phyloP scores from a whole-genome alignment of 805 yeast genomes.

The Wickerhamiella bombiphila region DNA sequence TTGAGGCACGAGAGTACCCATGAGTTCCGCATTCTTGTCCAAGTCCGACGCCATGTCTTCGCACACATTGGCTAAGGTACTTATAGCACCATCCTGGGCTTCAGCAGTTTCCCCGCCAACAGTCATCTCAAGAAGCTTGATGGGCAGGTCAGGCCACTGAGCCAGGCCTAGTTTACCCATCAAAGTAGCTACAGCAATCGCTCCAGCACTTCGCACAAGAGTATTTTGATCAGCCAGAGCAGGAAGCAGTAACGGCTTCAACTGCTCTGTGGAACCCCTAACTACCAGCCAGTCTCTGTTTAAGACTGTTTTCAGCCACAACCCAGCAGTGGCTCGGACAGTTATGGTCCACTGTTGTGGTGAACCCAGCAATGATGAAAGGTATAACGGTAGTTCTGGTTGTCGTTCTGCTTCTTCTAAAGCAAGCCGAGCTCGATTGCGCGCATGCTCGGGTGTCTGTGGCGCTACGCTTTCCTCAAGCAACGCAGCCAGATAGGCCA shows the following conservation, averaged over 20 bases:
- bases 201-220: constrained; percentile 76
- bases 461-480: constrained; percentile 61
- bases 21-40: constrained; percentile 49
- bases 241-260: constrained; percentile 30
- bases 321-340: constrained; percentile 77
- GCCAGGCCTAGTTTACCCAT: constrained; percentile 53
- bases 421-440: constrained; percentile 49
- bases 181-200: constrained; percentile 75
- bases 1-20: constrained; percentile 40
- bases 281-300: constrained; percentile 27
- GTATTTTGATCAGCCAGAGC: constrained; percentile 39
- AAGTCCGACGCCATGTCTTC: constrained; percentile 65
- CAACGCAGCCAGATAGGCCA: constrained; percentile 50
- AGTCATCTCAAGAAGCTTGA: constrained; percentile 44
- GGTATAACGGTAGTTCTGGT: constrained; percentile 70
- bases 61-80: constrained; percentile 74
- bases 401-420: constrained; percentile 52
- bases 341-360: constrained; percentile 2
- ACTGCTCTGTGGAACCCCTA: constrained; percentile 19
- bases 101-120: constrained; percentile 29
- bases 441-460: constrained; percentile 36
- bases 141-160: constrained; percentile 63
- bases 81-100: constrained; percentile 59
- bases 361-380: constrained; percentile 47
- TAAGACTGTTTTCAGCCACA: constrained; percentile 64